Evolutionary conservation across 2,329 filamentous ascomycete species (phyloP), one percentile per base, ranked within the genome.

Genomic region (Paraphoma sp.): DNA sequence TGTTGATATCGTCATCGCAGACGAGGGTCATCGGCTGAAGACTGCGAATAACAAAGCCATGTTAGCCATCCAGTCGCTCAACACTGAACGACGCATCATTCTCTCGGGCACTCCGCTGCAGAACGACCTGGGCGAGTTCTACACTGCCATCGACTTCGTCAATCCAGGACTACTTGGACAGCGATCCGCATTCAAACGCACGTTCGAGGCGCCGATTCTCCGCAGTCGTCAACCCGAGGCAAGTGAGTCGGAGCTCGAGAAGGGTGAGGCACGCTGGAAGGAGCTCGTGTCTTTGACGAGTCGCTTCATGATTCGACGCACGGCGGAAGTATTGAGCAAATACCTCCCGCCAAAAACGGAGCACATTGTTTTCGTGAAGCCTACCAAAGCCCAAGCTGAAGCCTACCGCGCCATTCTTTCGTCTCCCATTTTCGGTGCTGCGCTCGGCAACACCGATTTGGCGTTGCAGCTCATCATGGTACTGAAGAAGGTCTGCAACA

Each of bases 401-500:
- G 81, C 89, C 44, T 86, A 91, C 69, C 84, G 85, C 52, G 80
- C 81, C 54, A 86, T 91, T 36, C 79, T 91, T n/a, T 80, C 82
- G 8, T 90, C 88, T 1, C 85, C 86, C 0, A 79, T 86, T 5
- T 90, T 90, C 63, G 82, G 85, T 48, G 82, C 80, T 31, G 85
- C 86, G 8, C 77, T 90, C 48, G 86, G 87, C 12, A 88, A 82
- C 59, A 80, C 84, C 1, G 86, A 90, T 48, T 82, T 83, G 45
- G 84, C 87, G 2, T 79, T 92, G 2, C 86, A 89, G 65, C 83
- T 91, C 12, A 91, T 91, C 67, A 91, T 86, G 14, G 82, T 91
- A 16, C 78, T 92, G 16, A 91, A 91, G 76, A 91, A 91, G 71
- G 81, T 90, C 16, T 91, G 89, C 79, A 91, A 91, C 70, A 88